Base-by-base conservation (phyloP, 805 yeast genomes). In the Schizosaccharomyces lindneri region DNA sequence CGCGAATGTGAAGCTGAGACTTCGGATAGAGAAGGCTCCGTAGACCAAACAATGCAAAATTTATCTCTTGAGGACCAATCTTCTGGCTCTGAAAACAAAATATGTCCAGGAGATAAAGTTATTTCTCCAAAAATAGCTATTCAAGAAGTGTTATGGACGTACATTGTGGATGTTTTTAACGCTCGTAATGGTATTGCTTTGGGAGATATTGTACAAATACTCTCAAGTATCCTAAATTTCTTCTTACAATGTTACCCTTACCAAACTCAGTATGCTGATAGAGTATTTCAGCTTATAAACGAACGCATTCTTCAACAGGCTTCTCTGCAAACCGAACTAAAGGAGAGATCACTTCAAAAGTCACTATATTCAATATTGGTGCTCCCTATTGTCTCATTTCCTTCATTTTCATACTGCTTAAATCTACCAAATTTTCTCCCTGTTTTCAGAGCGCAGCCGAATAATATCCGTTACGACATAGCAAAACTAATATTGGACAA, bases 181-280 rank as follows among this genome's bases (percentile, higher is more conserved):
- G 71, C 76, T 9, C 80, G 84, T 63, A 84, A 86, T 0, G 84
- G 81, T 60, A 71, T 87, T n/a, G 74, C 87, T 0, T 68, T 78
- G n/a, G 81, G 78, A 36, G 90, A 85, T 63, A 79, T 80, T 62
- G 77, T 85, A 7, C 75, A 78, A 0, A 74, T 88, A 24, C 73
- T 87, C 57, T 83, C 82, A 63, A 79, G 84, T n/a, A 75, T 86
- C 41, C 75, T 84, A 61, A 78, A 78, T 64, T 70, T 89, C 57
- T 77, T 87, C 0, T 73, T 87, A 51, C 74, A 77, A 4, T 85
- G 82, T 72, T 85, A 85, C 68, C 84, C 87, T 5, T 73, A 77
- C 0, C 79, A 81, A 63, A 75, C 75, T 64, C 77, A 74, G 4
- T 80, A 85, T 69, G 73, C 88, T 62, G 82, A 85, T 68, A 71